Base-by-base conservation (phyloP, 192 early-diverging fungal species). In the Umbelopsis vinacea region DNA sequence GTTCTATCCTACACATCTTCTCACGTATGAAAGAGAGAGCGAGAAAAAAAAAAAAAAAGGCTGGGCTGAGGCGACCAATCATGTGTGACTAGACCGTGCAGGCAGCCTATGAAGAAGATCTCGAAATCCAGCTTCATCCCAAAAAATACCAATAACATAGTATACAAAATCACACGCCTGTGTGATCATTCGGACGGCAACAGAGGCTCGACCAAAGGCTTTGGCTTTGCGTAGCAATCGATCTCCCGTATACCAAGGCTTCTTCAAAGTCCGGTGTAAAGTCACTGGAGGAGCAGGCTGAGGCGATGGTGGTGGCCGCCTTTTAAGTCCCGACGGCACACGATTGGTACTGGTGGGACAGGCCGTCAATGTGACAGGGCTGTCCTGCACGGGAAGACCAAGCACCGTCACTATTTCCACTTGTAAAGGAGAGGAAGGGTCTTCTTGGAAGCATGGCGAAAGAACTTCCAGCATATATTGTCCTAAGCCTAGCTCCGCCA, bases 201-300 rank as follows among this genome's bases (percentile, higher is more conserved):
- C 12, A 10, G 5, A 37, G 24, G 29, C 26, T n/a, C 15, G 11
- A 15, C 29, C 12, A 2, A 12, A 37, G 7, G 57, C 26, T 37
- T 37, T 17, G 4, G 33, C 26, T 38, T 37, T 63, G 15, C 57
- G 57, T 38, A 63, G 11, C 1, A 63, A 8, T 12, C 26, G 17
- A 35, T 29, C 57, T 5, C 29, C 33, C 17, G 8, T 37, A 17
- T 63, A 3, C 57, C 57, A 63, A 26, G 57, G 3, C 26, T 19
- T 29, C 33, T 35, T 63, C 14, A 63, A 63, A 19, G 57, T 63
- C 57, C 57, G 53, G 11, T 54, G 57, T 35, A 63, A 35, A 14
- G 3, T 63, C 12, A 26, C 29, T 63, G 24, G 57, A 17, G 57
- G 29, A 35, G 57, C 40, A 43, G 40, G 40, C 11, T 43, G 40